Conservation (phyloP, 2,329 filamentous ascomycete genomes). For the Tolypocladium cylindrosporum region DNA sequence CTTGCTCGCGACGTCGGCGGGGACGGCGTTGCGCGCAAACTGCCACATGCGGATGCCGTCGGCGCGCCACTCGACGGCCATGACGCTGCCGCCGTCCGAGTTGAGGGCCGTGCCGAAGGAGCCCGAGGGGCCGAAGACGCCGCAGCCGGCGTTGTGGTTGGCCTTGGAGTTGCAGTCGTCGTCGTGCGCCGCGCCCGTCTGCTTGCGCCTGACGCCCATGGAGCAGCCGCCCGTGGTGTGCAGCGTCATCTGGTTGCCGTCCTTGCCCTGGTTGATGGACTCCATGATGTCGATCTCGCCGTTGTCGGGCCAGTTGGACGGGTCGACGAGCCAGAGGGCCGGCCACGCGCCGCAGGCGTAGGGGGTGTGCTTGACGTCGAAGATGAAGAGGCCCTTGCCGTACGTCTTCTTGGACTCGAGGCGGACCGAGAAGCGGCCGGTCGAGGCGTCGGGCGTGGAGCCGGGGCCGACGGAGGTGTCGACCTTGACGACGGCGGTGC, state of each 20-base stretch:
- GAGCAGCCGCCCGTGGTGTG: constrained; percentile 44
- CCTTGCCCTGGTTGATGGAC: constrained; percentile 40
- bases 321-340: constrained; percentile 55
- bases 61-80: constrained; percentile 50
- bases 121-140: constrained; percentile 30
- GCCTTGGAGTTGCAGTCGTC: constrained; percentile 40
- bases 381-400: constrained; percentile 55
- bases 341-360: constrained; percentile 57
- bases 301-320: constrained; percentile 49
- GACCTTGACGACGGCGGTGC: constrained; percentile 46
- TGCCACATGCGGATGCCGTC: constrained; percentile 56
- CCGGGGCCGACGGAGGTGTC: constrained; percentile 45
- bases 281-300: constrained; percentile 59
- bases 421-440: constrained; percentile 53
- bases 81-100: constrained; percentile 42
- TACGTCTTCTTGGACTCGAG: constrained; percentile 51
- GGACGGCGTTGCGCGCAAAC: constrained; percentile 38
- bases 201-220: constrained; percentile 43
- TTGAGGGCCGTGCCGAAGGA: constrained; percentile 46
- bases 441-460: constrained; percentile 39
- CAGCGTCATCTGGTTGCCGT: constrained; percentile 50
- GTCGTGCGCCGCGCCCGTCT: constrained; percentile 33
- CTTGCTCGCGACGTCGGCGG: constrained; percentile 37
- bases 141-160: constrained; percentile 47
- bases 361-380: constrained; percentile 54